These are phyloP conservation scores for Tylopilus cervinicoccineus DNA, from an alignment of 768 basidiomycete genomes.

Conservation along the genomic window DNA sequence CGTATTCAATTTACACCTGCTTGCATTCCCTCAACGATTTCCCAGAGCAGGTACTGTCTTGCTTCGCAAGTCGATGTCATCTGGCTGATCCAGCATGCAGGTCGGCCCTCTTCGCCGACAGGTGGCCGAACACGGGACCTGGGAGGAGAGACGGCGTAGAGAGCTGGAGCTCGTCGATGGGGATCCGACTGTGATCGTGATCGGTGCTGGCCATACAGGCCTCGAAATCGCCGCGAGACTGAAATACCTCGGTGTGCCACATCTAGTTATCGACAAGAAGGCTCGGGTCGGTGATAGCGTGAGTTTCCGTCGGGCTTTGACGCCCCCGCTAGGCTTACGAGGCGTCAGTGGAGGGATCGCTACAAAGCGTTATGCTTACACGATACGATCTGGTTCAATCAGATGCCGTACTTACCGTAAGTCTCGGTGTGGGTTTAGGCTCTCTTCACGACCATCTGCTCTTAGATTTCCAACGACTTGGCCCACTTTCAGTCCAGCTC, in stretches of 20 bases:
- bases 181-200: constrained; percentile 55
- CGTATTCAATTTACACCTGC: constrained; percentile 55
- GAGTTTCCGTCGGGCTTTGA: not conserved
- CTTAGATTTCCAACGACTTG: constrained; percentile 53
- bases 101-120: not conserved
- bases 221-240: constrained; percentile 64
- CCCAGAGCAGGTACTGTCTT: constrained; percentile 41
- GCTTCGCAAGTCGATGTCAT: not conserved
- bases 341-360: constrained; percentile 46
- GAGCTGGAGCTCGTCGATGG: constrained; percentile 38
- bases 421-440: not conserved
- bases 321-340: not conserved
- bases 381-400: constrained; percentile 50
- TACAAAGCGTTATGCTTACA: constrained; percentile 58
- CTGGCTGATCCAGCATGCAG: not conserved
- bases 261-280: constrained; percentile 57
- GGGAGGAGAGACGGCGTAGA: constrained; percentile 38
- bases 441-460: not conserved
- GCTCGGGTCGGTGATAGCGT: constrained; percentile 46
- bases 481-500: constrained; percentile 49
- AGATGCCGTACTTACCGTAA: constrained; percentile 46
- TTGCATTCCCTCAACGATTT: constrained; percentile 54
- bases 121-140: constrained; percentile 28
- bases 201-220: constrained; percentile 68
- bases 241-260: constrained; percentile 50